These are phyloP conservation scores for Gymnopus androsaceus DNA, from an alignment of 1,284 basidiomycete genomes.

Conservation along the genomic window DNA sequence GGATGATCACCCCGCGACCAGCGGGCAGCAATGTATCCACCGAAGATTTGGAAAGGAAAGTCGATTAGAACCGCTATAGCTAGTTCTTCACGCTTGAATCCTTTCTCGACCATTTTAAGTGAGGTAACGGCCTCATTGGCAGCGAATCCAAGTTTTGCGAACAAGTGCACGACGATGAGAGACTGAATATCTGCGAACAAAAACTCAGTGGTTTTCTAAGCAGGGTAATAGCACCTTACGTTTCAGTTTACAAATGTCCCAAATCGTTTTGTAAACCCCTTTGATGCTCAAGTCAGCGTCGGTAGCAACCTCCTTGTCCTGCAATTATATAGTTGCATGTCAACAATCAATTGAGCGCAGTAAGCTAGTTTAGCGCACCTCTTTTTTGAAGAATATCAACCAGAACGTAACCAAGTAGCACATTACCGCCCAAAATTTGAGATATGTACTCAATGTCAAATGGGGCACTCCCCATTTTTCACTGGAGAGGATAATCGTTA, in stretches of 20 bases:
- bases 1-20: conserved; percentile 83
- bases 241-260: conserved; percentile 88
- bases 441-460: conserved; percentile 80
- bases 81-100: conserved; percentile 92
- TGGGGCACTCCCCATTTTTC: conserved; percentile 86
- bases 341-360: neutral
- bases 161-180: conserved; percentile 85
- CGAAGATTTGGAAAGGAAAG: conserved; percentile 96
- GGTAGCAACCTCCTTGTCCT: conserved; percentile 74
- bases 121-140: conserved; percentile 93
- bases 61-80: conserved; percentile 95
- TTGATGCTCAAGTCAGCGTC: conserved; percentile 89
- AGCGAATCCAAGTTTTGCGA: conserved; percentile 95
- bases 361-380: conserved; percentile 49
- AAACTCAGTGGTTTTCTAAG: conserved; percentile 4
- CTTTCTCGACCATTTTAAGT: conserved; percentile 97
- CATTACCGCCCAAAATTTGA: conserved; percentile 84
- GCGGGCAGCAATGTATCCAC: conserved; percentile 93
- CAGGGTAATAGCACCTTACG: conserved; percentile 53
- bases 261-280: conserved; percentile 93
- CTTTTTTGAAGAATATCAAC: conserved; percentile 88
- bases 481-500: conserved; percentile 34
- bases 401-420: conserved; percentile 87
- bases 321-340: conserved; percentile 13
- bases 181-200: conserved; percentile 83